Evolutionary conservation across 108 stramenopile species (phyloP), one percentile per base, ranked within the genome.

Genomic region (Cyclostephanos tholiformis): DNA sequence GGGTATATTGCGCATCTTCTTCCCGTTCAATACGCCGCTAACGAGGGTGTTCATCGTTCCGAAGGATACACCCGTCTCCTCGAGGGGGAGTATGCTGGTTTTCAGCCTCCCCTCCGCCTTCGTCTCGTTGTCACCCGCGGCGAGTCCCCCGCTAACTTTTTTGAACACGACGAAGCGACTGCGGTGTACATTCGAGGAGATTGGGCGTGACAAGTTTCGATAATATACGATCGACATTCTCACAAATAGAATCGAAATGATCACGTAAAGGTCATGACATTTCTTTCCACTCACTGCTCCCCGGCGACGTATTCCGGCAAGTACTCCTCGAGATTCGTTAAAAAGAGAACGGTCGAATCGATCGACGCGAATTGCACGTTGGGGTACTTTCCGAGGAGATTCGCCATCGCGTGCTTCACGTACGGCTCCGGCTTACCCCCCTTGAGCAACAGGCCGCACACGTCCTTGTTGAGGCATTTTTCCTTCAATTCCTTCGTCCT

Each of bases 381-480:
- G 12, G 90, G 90, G 75, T 85, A 90, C 65, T 89, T 86, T 1
- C 83, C 84, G 63, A 94, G 55, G 17, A 94, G 61, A 52, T 94
- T 94, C 17, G 74, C 60, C 72, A 94, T 83, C 60, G 93, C 93
- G 68, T 91, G 88, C 73, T 94, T 94, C 26, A 90, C 78, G 59
- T 87, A 88, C 17, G 89, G 90, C 4, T 88, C 85, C 44, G 78
- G 76, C 68, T 88, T 89, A 61, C 77, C 75, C 26, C 93, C 93
- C 66, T 94, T 94, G 38, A 94, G 81, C 53, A 94, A 67, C 67
- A 94, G 74, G 2, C 69, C 93, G 69, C 93, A 94, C 32, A 86
- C 62, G 55, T 88, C 85, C 77, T 91, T 90, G 56, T 91, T 87
- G 22, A 94, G 60, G 80, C 93, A 94, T 77, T 94, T 94, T 51